Evolutionary conservation across 2,329 filamentous ascomycete species (phyloP).

Genomic region (Volutella citrinella): DNA sequence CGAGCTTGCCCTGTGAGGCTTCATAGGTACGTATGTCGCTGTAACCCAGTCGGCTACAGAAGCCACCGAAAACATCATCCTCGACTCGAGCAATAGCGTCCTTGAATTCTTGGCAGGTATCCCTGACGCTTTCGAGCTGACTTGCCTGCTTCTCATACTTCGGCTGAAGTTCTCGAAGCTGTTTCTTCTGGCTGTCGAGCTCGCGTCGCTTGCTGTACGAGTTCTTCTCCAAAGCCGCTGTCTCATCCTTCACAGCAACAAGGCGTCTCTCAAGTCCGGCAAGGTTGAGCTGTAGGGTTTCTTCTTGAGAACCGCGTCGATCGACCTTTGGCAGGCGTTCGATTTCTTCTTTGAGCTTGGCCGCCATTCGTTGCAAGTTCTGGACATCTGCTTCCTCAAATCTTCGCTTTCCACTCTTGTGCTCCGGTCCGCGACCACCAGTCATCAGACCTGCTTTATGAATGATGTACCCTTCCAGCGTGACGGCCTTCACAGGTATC

Average conservation of each 20-base stretch:
- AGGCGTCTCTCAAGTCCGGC: slow-evolving; percentile 76
- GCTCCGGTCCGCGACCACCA: slow-evolving; percentile 78
- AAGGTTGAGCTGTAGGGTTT: slow-evolving; percentile 76
- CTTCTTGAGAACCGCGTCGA: slow-evolving; percentile 73
- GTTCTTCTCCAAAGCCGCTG: slow-evolving; percentile 77
- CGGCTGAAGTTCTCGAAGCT: slow-evolving; percentile 72
- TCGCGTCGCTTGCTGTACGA: slow-evolving; percentile 81
- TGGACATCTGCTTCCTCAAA: slow-evolving; percentile 92
- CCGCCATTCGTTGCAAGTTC: slow-evolving; percentile 71
- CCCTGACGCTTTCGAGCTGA: slow-evolving; percentile 59
- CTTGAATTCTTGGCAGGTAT: slow-evolving; percentile 51
- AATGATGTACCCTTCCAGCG: slow-evolving; percentile 91
- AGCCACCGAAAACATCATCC: slow-evolving; percentile 80
- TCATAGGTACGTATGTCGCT: slow-evolving; percentile 90
- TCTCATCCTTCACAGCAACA: slow-evolving; percentile 68
- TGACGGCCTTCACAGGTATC: slow-evolving; percentile 91
- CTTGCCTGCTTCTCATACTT: slow-evolving; percentile 72
- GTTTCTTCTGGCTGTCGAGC: slow-evolving; percentile 66
- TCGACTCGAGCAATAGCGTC: slow-evolving; percentile 74
- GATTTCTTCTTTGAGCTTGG: slow-evolving; percentile 75
- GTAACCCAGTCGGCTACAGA: slow-evolving; percentile 86
- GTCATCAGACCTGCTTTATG: slow-evolving; percentile 97
- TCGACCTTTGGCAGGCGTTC: slow-evolving; percentile 76
- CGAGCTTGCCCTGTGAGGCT: slow-evolving; percentile 84
- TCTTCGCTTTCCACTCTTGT: slow-evolving; percentile 71